Evolutionary conservation across 371 early-diverging fungal genomes (phyloP).

Genomic region (Syncephalastrum monosporum): DNA sequence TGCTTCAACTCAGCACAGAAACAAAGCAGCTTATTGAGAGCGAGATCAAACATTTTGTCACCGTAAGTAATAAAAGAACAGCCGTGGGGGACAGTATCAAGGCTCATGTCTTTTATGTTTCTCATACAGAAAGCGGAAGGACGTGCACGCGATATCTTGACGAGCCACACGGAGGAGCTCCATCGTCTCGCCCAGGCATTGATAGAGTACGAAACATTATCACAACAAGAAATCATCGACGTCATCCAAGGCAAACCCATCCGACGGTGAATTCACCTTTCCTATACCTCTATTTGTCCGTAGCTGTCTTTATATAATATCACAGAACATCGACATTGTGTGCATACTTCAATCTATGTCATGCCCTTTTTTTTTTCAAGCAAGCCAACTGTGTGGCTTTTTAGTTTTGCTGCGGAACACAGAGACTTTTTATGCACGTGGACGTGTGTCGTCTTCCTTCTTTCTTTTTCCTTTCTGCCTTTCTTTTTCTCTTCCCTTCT

Average conservation of each 20-base stretch:
- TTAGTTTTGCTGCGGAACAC: no score
- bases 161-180: constrained; percentile 78
- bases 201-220: constrained; percentile 91
- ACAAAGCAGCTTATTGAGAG: constrained; percentile 82
- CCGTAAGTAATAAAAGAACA: no score
- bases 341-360: no score
- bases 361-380: no score
- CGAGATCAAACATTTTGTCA: constrained; percentile 78
- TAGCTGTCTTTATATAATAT: no score
- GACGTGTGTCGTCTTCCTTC: no score
- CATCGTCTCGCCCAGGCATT: constrained; percentile 91
- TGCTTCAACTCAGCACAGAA: constrained; percentile 64
- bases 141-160: constrained; percentile 73
- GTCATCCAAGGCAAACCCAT: constrained; percentile 73
- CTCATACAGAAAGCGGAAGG: constrained; percentile 21
- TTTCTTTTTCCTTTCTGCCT: no score
- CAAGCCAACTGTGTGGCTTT: no score
- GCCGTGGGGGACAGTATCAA: constrained; percentile 11
- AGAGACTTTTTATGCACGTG: no score
- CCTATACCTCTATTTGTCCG: not conserved
- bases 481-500: no score
- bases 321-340: no score
- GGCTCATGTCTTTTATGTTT: no score
- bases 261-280: constrained; percentile 19
- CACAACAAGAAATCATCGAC: constrained; percentile 81